phyloP scores from a whole-genome alignment of 495 filamentous ascomycete genomes.

The Gamarada debralockiae region DNA sequence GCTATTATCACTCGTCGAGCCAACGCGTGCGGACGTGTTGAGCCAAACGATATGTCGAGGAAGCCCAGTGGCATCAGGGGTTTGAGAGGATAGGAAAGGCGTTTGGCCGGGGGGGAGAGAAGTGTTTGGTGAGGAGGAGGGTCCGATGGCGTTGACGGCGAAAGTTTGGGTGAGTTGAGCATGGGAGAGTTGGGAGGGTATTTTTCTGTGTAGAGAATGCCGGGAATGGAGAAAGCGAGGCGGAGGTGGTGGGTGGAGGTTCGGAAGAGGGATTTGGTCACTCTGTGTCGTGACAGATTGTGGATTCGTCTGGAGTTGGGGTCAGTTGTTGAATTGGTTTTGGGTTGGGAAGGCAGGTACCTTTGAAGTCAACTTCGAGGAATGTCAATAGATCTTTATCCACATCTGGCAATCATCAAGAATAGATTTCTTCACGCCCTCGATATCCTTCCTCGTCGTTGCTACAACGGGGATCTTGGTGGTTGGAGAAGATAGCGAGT shows the following conservation, averaged over 20 bases:
- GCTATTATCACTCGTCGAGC: constrained; percentile 64
- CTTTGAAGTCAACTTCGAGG: constrained; percentile 55
- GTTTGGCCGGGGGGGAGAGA: constrained; percentile 63
- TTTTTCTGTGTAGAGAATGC: constrained; percentile 73
- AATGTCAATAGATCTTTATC: constrained; percentile 39
- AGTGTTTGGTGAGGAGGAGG: constrained; percentile 75
- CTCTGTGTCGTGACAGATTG: constrained; percentile 40
- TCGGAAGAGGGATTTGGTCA: constrained; percentile 43
- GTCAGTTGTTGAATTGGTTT: background rate
- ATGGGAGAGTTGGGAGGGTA: constrained; percentile 59
- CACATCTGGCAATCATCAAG: constrained; percentile 45
- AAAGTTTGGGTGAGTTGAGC: constrained; percentile 56
- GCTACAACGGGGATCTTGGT: constrained; percentile 68
- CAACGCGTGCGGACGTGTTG: constrained; percentile 73
- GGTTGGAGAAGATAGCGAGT: constrained; percentile 59
- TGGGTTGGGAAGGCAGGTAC: constrained; percentile 33
- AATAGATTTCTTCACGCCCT: constrained; percentile 46
- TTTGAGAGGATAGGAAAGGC: background rate
- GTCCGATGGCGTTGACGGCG: constrained; percentile 67
- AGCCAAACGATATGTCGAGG: constrained; percentile 55
- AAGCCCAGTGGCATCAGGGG: background rate
- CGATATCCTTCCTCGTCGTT: constrained; percentile 58
- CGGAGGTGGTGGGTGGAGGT: constrained; percentile 50
- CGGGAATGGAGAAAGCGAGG: constrained; percentile 67
- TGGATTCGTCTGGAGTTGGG: constrained; percentile 36